Conservation (phyloP, 352 stramenopile genomes). For the Pythium sp. region DNA sequence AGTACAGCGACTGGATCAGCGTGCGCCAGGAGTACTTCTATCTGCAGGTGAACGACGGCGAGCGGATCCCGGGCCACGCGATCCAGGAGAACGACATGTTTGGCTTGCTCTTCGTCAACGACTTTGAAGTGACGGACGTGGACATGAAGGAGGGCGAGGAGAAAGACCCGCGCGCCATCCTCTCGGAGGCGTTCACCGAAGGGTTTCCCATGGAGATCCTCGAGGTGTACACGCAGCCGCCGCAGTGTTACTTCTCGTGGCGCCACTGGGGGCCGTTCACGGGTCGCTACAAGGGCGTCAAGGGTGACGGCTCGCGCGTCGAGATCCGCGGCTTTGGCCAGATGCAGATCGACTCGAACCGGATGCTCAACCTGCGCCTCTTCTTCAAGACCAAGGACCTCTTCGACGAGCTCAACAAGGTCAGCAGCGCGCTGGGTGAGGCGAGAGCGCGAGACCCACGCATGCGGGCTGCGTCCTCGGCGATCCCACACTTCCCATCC, state of each 20-base stretch:
- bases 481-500: background rate
- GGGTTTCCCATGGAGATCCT: constrained; percentile 82
- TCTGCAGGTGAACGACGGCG: constrained; percentile 71
- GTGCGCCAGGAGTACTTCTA: constrained; percentile 59
- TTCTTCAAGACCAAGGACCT: constrained; percentile 74
- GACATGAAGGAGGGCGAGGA: constrained; percentile 36
- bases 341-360: constrained; percentile 54
- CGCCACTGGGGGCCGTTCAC: constrained; percentile 77
- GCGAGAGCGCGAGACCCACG: constrained; percentile 12
- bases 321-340: constrained; percentile 72
- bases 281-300: constrained; percentile 57
- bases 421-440: constrained; percentile 19
- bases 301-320: constrained; percentile 52
- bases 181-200: constrained; percentile 65
- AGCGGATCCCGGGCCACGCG: constrained; percentile 30
- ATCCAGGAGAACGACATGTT: constrained; percentile 70
- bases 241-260: constrained; percentile 78
- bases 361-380: constrained; percentile 49
- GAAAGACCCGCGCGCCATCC: constrained; percentile 45
- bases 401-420: constrained; percentile 40
- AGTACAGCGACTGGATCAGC: constrained; percentile 60
- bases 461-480: constrained; percentile 12
- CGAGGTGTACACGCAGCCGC: constrained; percentile 73
- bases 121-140: constrained; percentile 28
- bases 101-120: constrained; percentile 57